Base-by-base conservation (phyloP, 2,329 filamentous ascomycete genomes). In the Aspergillus melleus region DNA sequence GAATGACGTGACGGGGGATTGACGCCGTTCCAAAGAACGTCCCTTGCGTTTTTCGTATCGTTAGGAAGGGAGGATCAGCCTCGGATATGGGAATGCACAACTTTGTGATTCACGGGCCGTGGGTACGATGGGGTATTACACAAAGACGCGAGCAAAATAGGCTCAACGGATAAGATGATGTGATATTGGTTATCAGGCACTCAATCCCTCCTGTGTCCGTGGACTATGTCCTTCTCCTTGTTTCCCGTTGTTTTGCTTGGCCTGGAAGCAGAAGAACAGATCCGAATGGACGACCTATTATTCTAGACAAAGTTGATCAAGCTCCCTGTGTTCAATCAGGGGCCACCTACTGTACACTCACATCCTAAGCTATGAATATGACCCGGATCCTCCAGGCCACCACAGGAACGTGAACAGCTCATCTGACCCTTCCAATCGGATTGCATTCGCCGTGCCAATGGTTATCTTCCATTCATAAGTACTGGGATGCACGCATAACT, bases 1-100 rank as follows among this genome's bases (percentile, higher is more conserved):
- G 36, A 54, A 74, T 74, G 68, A 63, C 71, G 72, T 73, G 71
- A 70, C 72, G 55, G 19, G 39, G 26, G 29, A 24, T 36, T 36
- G 6, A n/a, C 16, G 36, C 16, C 36, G 30, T 39, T 50, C 29
- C 52, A 56, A 29, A 20, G 36, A 42, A 42, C 6, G 36, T 42
- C 16, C 36, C 36, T 36, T 42, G 36, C 36, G 36, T 42, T 42
- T n/a, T 1, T 42, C 16, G 14, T n/a, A 42, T 42, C 14, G n/a
- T 8, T n/a, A 14, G 6, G 14, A 42, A 16, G 36, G 36, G 3
- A n/a, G 2, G 36, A 42, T 42, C 36, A 5, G 16, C 16, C 36
- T 42, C 36, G 16, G 36, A 42, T 42, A 42, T n/a, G 36, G 16
- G 6, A 39, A 39, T 14, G 14, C 14, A 16, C 4, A 39, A n/a